Evolutionary conservation across 768 basidiomycete genomes (phyloP).

Genomic region (Strobilomyces dryophilus): DNA sequence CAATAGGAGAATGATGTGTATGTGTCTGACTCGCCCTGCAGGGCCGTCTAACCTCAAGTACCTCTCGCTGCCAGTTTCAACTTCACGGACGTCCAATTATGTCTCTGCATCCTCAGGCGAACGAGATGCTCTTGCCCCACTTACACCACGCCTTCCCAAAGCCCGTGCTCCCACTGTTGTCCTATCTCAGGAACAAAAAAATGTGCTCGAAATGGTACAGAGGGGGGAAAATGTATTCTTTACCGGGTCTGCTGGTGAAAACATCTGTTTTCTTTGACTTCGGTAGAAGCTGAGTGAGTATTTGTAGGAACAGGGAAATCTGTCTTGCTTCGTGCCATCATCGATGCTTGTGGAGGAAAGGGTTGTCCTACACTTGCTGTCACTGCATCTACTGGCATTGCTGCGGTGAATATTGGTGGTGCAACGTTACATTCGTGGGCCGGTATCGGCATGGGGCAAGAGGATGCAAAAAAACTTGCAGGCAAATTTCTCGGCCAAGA

Average conservation of each 20-base stretch:
- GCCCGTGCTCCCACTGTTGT: constrained; percentile 19
- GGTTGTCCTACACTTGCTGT: constrained; percentile 49
- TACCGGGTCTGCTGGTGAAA: constrained; percentile 72
- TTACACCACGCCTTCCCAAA: not conserved
- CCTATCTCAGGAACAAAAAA: constrained; percentile 51
- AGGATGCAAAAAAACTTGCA: constrained; percentile 46
- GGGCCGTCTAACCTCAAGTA: not conserved
- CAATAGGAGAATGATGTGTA: too few species aligned
- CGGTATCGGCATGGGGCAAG: constrained; percentile 72
- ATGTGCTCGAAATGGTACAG: constrained; percentile 50
- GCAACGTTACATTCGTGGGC: constrained; percentile 80
- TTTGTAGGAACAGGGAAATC: constrained; percentile 76
- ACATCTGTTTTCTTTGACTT: not conserved
- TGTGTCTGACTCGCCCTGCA: not conserved
- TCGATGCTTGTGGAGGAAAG: constrained; percentile 41
- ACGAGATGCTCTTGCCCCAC: not conserved
- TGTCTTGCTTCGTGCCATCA: constrained; percentile 73
- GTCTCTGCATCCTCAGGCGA: not conserved
- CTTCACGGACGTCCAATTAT: not conserved
- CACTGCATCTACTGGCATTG: constrained; percentile 78
- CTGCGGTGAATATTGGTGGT: constrained; percentile 80
- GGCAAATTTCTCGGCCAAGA: constrained; percentile 48
- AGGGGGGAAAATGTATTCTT: constrained; percentile 72
- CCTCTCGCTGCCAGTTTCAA: not conserved
- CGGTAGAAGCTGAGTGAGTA: constrained; percentile 6